Percentiles rank a stretch among this genome's conserved stretches.
Evolutionary conservation across 345 rosid species (phyloP).

Genomic region (Eucalyptus marginata): DNA sequence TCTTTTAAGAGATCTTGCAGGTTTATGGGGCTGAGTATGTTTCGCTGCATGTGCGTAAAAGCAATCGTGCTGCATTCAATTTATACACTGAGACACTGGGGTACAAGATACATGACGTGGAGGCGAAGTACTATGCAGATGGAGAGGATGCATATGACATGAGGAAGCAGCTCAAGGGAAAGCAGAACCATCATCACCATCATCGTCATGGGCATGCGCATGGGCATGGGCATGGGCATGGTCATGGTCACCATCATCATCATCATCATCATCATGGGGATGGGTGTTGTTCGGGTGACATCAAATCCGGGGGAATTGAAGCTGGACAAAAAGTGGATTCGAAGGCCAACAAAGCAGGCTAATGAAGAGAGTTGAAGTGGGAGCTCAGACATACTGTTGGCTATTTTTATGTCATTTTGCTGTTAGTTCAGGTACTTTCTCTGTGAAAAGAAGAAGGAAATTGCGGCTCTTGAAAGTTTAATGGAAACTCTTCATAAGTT

Average conservation of each 20-base stretch:
- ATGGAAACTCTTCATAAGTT: background rate
- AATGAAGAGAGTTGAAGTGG: background rate
- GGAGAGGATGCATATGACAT: slow-evolving; percentile 99
- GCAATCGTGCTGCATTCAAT: slow-evolving; percentile 93
- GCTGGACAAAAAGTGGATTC: slow-evolving; percentile 19
- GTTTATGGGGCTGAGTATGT: slow-evolving; percentile 93
- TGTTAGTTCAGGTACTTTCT: background rate
- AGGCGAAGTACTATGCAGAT: slow-evolving; percentile 96
- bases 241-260: slow-evolving; percentile 28
- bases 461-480: background rate
- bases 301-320: slow-evolving; percentile 28
- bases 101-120: slow-evolving; percentile 84
- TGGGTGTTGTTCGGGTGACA: slow-evolving; percentile 70
- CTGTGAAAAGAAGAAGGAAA: background rate
- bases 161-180: slow-evolving; percentile 90
- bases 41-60: slow-evolving; percentile 87
- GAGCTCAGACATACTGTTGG: background rate
- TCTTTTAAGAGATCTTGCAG: slow-evolving; percentile 8
- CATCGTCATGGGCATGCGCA: slow-evolving; percentile 14
- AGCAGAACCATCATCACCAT: slow-evolving; percentile 55
- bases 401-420: background rate
- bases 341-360: slow-evolving; percentile 1
- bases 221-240: slow-evolving; percentile 16
- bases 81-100: slow-evolving; percentile 80
- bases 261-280: slow-evolving; percentile 69